Conservation (phyloP, 2,329 filamentous ascomycete species). For the Arthrobotrys iridis region DNA sequence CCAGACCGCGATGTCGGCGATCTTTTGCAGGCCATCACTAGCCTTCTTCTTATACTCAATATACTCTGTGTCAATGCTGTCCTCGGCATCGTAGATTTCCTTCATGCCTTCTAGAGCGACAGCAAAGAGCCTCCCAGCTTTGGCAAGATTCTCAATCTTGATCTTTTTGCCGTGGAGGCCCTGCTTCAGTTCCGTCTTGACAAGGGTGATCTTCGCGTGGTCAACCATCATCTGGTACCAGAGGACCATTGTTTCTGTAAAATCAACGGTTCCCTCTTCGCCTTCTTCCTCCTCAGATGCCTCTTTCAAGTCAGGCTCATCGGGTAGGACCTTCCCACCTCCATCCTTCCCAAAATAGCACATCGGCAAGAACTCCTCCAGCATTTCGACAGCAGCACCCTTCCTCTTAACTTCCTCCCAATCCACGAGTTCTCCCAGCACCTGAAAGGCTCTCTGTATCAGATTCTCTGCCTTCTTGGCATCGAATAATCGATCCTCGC, state of each 20-base stretch:
- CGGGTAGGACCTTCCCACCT: not conserved
- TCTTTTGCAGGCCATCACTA: conserved; percentile 12
- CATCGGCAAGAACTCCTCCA: conserved; percentile 49
- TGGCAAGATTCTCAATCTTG: conserved; percentile 49
- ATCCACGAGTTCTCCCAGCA: conserved; percentile 41
- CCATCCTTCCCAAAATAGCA: conserved; percentile 36
- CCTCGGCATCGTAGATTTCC: conserved; percentile 32
- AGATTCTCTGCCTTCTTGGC: conserved; percentile 39
- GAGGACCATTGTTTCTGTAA: conserved; percentile 28
- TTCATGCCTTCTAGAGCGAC: conserved; percentile 34
- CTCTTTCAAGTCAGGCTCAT: not conserved
- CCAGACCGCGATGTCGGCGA: conserved; percentile 10
- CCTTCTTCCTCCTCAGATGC: not conserved
- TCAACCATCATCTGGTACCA: conserved; percentile 52
- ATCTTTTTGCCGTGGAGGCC: conserved; percentile 1
- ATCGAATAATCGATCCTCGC: conserved; percentile 32
- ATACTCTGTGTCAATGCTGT: conserved; percentile 24
- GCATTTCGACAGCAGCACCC: conserved; percentile 40
- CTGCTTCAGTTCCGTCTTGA: conserved; percentile 36
- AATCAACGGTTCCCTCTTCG: conserved; percentile 13
- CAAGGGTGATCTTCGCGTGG: conserved; percentile 29
- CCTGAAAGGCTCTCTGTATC: conserved; percentile 46
- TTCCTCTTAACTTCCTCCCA: conserved; percentile 42
- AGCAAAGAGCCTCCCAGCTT: conserved; percentile 25
- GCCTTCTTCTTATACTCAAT: conserved; percentile 29